Evolutionary conservation across 202 grass and related monocot species (phyloP).

Genomic region (Panicum hallii): DNA sequence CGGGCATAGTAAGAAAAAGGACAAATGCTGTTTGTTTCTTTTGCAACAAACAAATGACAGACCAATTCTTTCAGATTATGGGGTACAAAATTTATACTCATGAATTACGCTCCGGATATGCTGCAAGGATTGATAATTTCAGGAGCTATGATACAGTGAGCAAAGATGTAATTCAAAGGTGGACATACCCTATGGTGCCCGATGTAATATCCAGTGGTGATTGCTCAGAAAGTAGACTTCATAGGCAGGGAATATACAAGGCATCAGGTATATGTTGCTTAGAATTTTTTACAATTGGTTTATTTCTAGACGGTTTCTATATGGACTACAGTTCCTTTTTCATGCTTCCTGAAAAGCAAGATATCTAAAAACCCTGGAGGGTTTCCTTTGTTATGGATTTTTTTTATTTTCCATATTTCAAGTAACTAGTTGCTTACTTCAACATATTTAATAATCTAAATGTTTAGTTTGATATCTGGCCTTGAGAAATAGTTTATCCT

Average conservation of each 20-base stretch:
- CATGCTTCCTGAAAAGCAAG: slow-evolving; percentile 11
- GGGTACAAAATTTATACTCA: slow-evolving; percentile 96
- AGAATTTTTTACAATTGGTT: slow-evolving; percentile 15
- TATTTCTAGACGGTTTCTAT: slow-evolving; percentile 30
- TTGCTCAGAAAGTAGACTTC: slow-evolving; percentile 59
- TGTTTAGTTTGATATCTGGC: neutral
- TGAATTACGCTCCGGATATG: slow-evolving; percentile 86
- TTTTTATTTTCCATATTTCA: neutral
- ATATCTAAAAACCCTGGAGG: slow-evolving; percentile 5
- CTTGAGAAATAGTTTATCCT: slow-evolving; percentile 1
- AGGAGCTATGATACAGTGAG: slow-evolving; percentile 92
- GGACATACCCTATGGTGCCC: slow-evolving; percentile 90
- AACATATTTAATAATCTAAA: neutral
- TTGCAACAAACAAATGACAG: slow-evolving; percentile 26
- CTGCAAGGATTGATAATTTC: slow-evolving; percentile 91
- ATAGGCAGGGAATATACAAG: slow-evolving; percentile 83
- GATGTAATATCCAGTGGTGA: slow-evolving; percentile 68
- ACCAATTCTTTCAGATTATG: slow-evolving; percentile 80
- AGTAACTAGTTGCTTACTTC: neutral
- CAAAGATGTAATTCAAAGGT: slow-evolving; percentile 94
- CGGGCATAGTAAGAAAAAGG: slow-evolving; percentile 21
- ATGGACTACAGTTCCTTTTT: neutral
- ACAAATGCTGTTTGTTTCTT: slow-evolving; percentile 26
- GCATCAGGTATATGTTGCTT: slow-evolving; percentile 62
- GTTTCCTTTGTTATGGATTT: neutral